Base-by-base conservation (phyloP, 1,284 basidiomycete genomes). In the Uromyces viciae-fabae region DNA sequence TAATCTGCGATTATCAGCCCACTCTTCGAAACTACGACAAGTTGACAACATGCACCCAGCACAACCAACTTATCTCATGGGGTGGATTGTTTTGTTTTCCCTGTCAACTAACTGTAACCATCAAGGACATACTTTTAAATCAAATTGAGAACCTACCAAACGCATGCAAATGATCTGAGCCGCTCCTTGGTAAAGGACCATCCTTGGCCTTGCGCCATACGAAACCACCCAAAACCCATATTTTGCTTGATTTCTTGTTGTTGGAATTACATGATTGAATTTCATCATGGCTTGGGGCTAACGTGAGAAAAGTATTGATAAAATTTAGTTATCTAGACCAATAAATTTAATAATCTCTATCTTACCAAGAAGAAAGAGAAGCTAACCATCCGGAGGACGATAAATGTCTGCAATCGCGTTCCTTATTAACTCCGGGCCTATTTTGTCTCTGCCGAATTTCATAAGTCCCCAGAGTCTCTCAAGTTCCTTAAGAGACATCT, bases 11-110 rank as follows among this genome's bases (percentile, higher is more conserved):
- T 78, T 78, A 28, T 42, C 49, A 5, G 64, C 76, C 76, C 76
- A 78, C 60, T 78, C 76, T 31, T 71, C 66, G 52, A 78, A 78
- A 19, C 49, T 78, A 40, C 76, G 43, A 33, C 66, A 78, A 31
- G 66, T 78, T 56, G 76, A 78, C 17, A 71, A 25, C 76, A 78
- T 78, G 54, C 76, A 78, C 19, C 76, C 76, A 54, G 46, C 49
- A 54, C 76, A 78, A 22, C 64, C 66, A 38, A 78, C 76, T 78
- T 52, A 28, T 68, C 15, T 25, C 15, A n/a, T 11, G 36, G 3
- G 25, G 19, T 33, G 14, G 49, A 42, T 31, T 33, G 28, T 11
- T 49, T n/a, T n/a, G n/a, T n/a, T n/a, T n/a, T n/a, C n/a, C n/a
- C n/a, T n/a, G n/a, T n/a, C n/a, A n/a, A n/a, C n/a, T n/a, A n/a